phyloP scores from a whole-genome alignment of 2,329 filamentous ascomycete genomes.

The Fusarium aywerte region DNA sequence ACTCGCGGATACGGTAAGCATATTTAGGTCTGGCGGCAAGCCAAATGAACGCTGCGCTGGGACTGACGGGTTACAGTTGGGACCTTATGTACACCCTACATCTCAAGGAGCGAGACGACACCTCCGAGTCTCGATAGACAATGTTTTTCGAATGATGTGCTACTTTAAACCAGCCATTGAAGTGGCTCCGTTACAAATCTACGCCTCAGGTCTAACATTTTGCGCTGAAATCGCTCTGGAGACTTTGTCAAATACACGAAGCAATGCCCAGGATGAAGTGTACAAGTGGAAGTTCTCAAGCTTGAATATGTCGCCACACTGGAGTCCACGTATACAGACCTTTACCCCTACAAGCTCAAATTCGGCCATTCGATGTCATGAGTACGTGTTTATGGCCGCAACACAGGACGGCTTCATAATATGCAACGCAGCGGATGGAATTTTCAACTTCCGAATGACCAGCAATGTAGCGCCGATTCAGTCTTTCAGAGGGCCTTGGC shows the following conservation, averaged over 20 bases:
- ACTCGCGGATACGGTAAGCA: too few species aligned
- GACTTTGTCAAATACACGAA: background rate
- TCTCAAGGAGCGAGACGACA: background rate
- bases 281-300: background rate
- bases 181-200: background rate
- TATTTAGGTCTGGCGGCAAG: too few species aligned
- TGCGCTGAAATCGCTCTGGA: background rate
- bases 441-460: background rate
- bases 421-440: rapidly evolving
- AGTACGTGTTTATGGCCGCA: too few species aligned
- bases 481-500: background rate
- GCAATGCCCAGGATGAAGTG: background rate
- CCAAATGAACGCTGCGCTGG: background rate
- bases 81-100: background rate
- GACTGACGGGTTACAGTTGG: background rate
- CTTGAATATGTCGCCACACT: background rate
- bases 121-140: background rate
- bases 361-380: too few species aligned
- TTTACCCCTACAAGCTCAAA: too few species aligned
- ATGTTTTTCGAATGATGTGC: background rate
- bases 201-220: background rate
- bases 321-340: too few species aligned
- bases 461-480: background rate
- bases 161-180: background rate
- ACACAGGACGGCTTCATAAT: background rate